A percentile compares a stretch with the other conserved stretches of the same genome.
Evolutionary conservation across 1,284 basidiomycete species (phyloP).

Genomic region (Irpex lacteus): DNA sequence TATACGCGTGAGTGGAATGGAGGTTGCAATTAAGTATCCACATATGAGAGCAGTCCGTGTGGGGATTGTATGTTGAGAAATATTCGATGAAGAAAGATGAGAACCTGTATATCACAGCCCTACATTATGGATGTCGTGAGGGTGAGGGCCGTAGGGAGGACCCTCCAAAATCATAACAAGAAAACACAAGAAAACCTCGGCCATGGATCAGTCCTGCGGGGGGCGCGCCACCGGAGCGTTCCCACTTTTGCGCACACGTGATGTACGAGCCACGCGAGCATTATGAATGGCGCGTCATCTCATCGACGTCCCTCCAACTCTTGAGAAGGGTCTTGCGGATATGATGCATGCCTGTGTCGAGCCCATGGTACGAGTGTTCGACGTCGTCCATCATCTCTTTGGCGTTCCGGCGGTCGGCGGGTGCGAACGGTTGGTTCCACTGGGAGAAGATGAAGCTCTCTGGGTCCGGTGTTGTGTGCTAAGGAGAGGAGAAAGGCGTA

Average conservation of each 20-base stretch:
- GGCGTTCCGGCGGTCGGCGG: slow-evolving; percentile 55
- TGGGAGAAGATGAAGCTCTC: slow-evolving; percentile 48
- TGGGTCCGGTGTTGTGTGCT: slow-evolving; percentile 54
- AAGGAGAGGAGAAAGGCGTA: neutral
- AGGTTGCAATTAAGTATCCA: neutral
- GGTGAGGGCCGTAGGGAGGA: neutral
- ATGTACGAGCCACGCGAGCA: neutral
- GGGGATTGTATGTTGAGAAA: neutral
- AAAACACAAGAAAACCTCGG: neutral
- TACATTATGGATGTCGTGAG: neutral
- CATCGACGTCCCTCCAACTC: slow-evolving; percentile 54
- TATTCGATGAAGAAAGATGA: neutral
- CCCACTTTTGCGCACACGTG: neutral
- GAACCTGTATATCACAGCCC: neutral
- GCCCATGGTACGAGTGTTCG: slow-evolving; percentile 33
- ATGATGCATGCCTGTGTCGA: slow-evolving; percentile 43
- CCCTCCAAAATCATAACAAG: neutral
- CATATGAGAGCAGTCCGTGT: neutral
- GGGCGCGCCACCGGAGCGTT: neutral
- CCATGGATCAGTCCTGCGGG: neutral
- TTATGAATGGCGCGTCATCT: slow-evolving; percentile 23
- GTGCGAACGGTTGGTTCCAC: slow-evolving; percentile 67
- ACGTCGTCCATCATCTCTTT: slow-evolving; percentile 43
- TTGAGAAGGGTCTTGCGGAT: slow-evolving; percentile 51
- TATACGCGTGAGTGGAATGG: too few relatives aligned